Evolutionary conservation across 169 alveolate genomes (phyloP).

Genomic region (Plasmodium knowlesi): DNA sequence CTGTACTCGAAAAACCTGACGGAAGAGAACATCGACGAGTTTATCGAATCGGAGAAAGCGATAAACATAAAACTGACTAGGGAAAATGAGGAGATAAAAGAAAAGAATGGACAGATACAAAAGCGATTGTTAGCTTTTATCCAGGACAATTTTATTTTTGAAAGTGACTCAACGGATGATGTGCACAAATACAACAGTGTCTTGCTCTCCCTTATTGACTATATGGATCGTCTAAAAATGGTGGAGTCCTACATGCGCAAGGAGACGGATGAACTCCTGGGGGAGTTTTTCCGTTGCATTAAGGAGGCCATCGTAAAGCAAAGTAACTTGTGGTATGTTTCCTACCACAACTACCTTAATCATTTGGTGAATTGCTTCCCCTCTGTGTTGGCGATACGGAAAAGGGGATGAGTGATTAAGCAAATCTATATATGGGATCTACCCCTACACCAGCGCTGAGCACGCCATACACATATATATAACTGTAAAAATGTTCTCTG

Average conservation of each 20-base stretch:
- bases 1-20: constrained; percentile 40
- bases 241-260: constrained; percentile 16
- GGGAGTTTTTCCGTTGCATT: constrained; percentile 39
- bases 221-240: constrained; percentile 38
- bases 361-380: not conserved
- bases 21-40: constrained; percentile 23
- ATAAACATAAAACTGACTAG: constrained; percentile 1
- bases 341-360: not conserved
- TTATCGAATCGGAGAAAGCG: constrained; percentile 29
- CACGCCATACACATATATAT: too few relatives aligned
- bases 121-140: constrained; percentile 16
- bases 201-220: constrained; percentile 16
- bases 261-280: constrained; percentile 18
- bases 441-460: too few relatives aligned
- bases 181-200: constrained; percentile 10
- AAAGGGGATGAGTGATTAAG: not conserved
- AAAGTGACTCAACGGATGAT: constrained; percentile 26
- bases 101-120: constrained; percentile 33
- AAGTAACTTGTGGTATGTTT: constrained; percentile 30
- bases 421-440: too few relatives aligned
- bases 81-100: constrained; percentile 58
- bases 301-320: constrained; percentile 51
- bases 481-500: not conserved
- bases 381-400: not conserved
- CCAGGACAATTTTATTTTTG: constrained; percentile 23